Evolutionary conservation across 441 rosid species (phyloP).

Genomic region (Biscutella laevigata): DNA sequence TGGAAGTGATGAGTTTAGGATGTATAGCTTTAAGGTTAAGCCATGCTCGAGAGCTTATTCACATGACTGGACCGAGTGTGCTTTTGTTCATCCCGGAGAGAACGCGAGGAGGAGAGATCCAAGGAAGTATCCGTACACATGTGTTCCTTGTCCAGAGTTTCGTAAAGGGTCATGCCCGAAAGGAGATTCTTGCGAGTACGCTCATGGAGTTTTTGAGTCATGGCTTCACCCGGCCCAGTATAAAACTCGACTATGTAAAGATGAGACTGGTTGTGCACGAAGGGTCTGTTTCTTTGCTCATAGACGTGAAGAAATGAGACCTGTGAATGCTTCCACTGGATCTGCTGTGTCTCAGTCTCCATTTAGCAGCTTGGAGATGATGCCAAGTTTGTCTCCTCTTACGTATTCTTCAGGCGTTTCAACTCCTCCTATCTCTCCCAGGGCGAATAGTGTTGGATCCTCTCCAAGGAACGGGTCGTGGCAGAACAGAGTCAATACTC

Average conservation of each 20-base stretch:
- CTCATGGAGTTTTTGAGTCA: conserved; percentile 89
- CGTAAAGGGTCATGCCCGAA: conserved; percentile 79
- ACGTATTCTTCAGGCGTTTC: conserved; percentile 50
- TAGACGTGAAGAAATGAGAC: conserved; percentile 74
- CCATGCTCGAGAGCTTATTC: conserved; percentile 96
- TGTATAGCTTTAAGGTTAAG: conserved; percentile 82
- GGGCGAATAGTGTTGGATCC: conserved; percentile 36
- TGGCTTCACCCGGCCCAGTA: conserved; percentile 97
- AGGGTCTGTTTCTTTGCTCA: conserved; percentile 97
- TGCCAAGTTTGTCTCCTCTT: conserved; percentile 45
- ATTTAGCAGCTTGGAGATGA: conserved; percentile 40
- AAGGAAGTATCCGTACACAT: conserved; percentile 76
- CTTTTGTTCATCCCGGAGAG: conserved; percentile 95
- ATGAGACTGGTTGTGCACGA: conserved; percentile 67
- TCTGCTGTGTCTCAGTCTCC: conserved; percentile 55
- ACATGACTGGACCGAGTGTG: conserved; percentile 96
- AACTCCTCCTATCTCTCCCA: conserved; percentile 58
- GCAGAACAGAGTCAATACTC: conserved; percentile 67
- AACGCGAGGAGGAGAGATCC: conserved; percentile 96
- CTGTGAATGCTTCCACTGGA: conserved; percentile 85
- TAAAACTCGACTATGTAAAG: conserved; percentile 87
- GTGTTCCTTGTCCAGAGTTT: conserved; percentile 95
- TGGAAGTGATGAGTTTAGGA: conserved; percentile 84
- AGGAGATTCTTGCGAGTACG: conserved; percentile 85
- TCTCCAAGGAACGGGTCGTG: conserved; percentile 47